Base-by-base conservation (phyloP, 2,329 filamentous ascomycete genomes). In the Venturia oleaginea region DNA sequence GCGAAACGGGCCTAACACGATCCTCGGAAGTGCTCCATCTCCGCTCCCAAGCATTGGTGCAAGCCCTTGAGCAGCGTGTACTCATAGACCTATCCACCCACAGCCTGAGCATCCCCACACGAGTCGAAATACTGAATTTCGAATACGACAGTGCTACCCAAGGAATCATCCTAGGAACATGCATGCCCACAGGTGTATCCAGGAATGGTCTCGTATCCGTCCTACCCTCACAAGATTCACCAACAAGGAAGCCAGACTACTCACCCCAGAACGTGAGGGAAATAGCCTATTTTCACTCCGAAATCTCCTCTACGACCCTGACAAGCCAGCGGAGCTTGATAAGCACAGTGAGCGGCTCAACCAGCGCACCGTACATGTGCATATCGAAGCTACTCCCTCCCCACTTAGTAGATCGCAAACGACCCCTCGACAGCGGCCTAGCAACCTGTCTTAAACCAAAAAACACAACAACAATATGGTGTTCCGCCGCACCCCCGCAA, bases 241-340 rank as follows among this genome's bases (percentile, higher is more conserved):
- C 32, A 10, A 38, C 55, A 42, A n/a, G n/a, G 48, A 17, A 67
- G 67, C 38, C 13, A 32, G 69, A 72, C 27, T 64, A 68, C n/a
- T 69, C 68, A 38, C 65, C 17, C 64, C 67, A 7, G 71, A 69
- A 67, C 70, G 70, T 59, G 68, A 69, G 40, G 59, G 72, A 30
- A 65, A 8, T 68, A 67, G 69, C 70, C 5, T 71, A 69, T 0
- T 75, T 72, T 1, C 65, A 68, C 2, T 65, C 64, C 2, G 19
- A 38, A 22, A 67, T 74, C 40, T 75, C 74, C 0, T 74, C 73
- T 1, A 42, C 74, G 1, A 68, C 67, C 43, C 71, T 72, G 38
- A 63, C 73, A 15, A 71, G 71, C 4, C 71, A 72, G 0, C 68
- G 72, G 2, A 70, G 71, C 0, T 64, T 76, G 6, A 71, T 71